phyloP scores from a whole-genome alignment of 139 green algal species.

The Coelastrella sp. region DNA sequence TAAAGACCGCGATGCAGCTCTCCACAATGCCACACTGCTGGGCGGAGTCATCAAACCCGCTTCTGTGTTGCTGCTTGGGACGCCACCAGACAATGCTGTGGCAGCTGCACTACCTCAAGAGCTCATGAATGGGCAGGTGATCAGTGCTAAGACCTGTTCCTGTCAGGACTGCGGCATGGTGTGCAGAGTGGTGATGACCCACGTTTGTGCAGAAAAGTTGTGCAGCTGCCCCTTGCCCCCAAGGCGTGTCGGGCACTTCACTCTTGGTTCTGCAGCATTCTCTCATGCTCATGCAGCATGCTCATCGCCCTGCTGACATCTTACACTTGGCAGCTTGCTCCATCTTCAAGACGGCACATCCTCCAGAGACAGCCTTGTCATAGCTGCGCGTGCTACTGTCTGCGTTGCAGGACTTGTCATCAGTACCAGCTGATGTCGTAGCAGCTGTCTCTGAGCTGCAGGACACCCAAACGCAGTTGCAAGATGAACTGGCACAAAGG shows the following conservation, averaged over 20 bases:
- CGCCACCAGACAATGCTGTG: conserved; percentile 41
- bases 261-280: no score
- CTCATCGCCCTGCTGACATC: no score
- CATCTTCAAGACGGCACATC: no score
- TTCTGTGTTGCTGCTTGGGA: conserved; percentile 76
- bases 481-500: conserved; percentile 44
- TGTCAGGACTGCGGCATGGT: no score
- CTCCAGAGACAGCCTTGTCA: no score
- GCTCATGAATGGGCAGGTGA: conserved; percentile 21
- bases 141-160: neutral
- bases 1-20: conserved; percentile 67
- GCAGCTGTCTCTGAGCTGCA: conserved; percentile 46
- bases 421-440: conserved; percentile 18
- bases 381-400: neutral
- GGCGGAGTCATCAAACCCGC: conserved; percentile 76
- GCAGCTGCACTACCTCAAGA: conserved; percentile 44
- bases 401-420: conserved; percentile 44
- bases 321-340: no score
- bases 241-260: no score
- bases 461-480: conserved; percentile 55
- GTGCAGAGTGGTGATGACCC: no score
- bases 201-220: no score
- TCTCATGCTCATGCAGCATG: no score
- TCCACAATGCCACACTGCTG: conserved; percentile 78
- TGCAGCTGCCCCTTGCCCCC: no score